These are phyloP conservation scores for Ulvella scutata DNA, from an alignment of 139 green algal genomes.

Conservation along the genomic window DNA sequence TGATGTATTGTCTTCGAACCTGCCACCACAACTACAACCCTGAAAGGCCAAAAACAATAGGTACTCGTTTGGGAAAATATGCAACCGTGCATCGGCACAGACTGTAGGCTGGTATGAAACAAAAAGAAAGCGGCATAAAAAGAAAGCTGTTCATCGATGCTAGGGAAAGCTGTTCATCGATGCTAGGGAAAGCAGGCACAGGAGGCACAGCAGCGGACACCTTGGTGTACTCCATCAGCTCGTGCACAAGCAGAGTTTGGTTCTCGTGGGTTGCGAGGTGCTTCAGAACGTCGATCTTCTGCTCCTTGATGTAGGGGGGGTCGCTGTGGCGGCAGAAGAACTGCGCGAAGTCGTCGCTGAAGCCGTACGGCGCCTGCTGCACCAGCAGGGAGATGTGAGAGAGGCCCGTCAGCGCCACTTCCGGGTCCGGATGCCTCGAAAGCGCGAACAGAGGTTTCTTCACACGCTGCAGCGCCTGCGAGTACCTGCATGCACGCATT, in stretches of 20 bases:
- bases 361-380: slow-evolving; percentile 3
- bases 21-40: no score
- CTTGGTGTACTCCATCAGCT: slow-evolving; percentile 3
- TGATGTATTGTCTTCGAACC: no score
- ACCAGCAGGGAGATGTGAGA: slow-evolving; percentile 2
- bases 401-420: neutral
- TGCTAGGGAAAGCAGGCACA: neutral
- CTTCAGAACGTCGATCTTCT: neutral
- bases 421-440: neutral
- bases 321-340: slow-evolving; percentile 4
- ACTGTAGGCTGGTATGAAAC: no score
- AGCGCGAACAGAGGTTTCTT: neutral
- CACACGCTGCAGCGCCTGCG: neutral
- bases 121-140: no score
- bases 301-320: neutral
- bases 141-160: neutral
- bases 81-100: no score
- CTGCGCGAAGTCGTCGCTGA: neutral
- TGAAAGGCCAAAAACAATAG: no score
- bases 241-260: neutral
- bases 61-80: no score
- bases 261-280: neutral
- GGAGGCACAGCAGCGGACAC: neutral
- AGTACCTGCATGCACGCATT: neutral
- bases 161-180: no score